Base-by-base conservation (phyloP, 2,329 filamentous ascomycete genomes). In the Scedosporium minutisporum region DNA sequence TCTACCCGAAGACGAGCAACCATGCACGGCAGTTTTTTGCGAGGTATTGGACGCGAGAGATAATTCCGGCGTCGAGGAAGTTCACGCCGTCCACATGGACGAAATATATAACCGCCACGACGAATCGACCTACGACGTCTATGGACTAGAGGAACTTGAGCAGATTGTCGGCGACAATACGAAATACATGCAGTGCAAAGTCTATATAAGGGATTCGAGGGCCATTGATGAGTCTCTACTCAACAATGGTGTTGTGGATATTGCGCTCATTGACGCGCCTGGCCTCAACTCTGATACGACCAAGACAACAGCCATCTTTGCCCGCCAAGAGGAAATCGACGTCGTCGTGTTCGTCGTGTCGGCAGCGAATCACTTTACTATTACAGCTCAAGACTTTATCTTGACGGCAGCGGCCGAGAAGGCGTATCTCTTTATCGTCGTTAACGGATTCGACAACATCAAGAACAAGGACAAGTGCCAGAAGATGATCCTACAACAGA, bases 301-400 rank as follows among this genome's bases (percentile, higher is more conserved):
- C 57, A 96, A 97, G 77, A 99, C 95, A 0, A 99, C 95, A 1
- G 95, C 95, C 21, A 90, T 99, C 6, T 99, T 99, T 74, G 95
- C 95, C 25, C 84, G 95, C 63, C 95, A 99, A 72, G 95, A 99
- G 74, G 95, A 99, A 75, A 99, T 99, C 66, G 95, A 99, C 69
- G 95, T 99, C 0, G 95, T 99, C 1, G 93, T 99, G 0, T 99
- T 99, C 69, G 95, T 99, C 41, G 95, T 99, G 4, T 97, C 93
- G 10, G 95, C 95, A 2, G 92, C 93, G 27, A 99, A 99, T 67
- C 95, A 99, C 75, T 97, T 99, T 72, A 99, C 95, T 0, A 86
- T 96, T 62, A 96, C 95, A 0, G 93, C 95, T n/a, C 96, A 90
- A 75, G 95, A 99, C 69, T 99, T 99, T 71, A 96, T 99, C 65